Base-by-base conservation (phyloP, 371 early-diverging fungal genomes). In the Mucor velutinosus region DNA sequence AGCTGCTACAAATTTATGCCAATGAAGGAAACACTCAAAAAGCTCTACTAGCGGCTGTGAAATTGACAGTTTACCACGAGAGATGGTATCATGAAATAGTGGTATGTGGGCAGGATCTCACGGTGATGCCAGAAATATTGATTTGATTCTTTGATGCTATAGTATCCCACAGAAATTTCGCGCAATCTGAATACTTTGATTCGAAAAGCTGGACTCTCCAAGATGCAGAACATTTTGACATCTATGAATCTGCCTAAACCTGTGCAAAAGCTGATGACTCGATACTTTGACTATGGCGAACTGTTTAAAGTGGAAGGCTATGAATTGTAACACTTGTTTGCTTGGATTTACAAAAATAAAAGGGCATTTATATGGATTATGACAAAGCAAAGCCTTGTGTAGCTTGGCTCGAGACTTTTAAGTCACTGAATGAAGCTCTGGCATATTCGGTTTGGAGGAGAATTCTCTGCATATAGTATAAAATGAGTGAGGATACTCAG, bases 121-220 rank as follows among this genome's bases (percentile, higher is more conserved):
- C 23, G 3, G 10, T 35, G 4, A 49, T 43, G 21, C 6, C 23
- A 11, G 4, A 49, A 23, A 0, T 43, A 19, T 6, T 43, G n/a
- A 43, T 43, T 43, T 43, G 6, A n/a, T 43, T 43, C 14, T 43
- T 17, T 17, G 43, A 15, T 17, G 55, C 35, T 11, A 37, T 67
- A 88, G 83, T 97, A 92, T 75, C 98, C 98, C 19, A 91, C 92
- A 25, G 92, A 94, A 10, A 90, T 96, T 37, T 90, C 93, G n/a
- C 75, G 87, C 65, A 87, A 87, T 49, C 65, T 98, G 55, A 93
- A 96, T 80, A 88, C 82, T 63, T 74, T 98, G 21, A 92, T 96
- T 49, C 82, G 86, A 43, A 81, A 78, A 35, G 93, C 95, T 70
- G 97, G 98, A 0, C 75, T 96, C 33, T 90, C 92, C 61, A 97